These are phyloP conservation scores for Fraxinus americana DNA, from an alignment of 257 asterid genomes.

Conservation along the genomic window DNA sequence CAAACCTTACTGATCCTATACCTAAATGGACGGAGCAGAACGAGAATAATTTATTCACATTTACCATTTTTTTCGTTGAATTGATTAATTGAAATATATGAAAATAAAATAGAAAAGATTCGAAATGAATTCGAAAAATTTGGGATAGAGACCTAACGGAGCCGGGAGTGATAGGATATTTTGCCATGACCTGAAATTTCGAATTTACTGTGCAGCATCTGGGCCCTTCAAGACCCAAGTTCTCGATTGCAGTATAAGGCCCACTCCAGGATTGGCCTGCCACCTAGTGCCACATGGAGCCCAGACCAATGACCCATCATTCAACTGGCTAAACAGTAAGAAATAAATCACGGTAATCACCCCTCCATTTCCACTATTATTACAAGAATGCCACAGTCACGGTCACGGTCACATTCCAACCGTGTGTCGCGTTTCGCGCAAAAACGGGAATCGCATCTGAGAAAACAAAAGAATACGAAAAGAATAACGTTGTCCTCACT, in stretches of 20 bases:
- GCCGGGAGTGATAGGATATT: no score
- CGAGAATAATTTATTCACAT: no score
- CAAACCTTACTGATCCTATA: no score
- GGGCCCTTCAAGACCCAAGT: constrained; percentile 29
- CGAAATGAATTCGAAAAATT: no score
- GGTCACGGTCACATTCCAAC: constrained; percentile 38
- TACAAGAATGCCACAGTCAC: constrained; percentile 34
- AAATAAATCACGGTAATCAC: not conserved
- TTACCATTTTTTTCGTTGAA: no score
- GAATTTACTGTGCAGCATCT: not conserved
- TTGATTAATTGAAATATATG: no score
- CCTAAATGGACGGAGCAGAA: no score
- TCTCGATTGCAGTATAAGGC: constrained; percentile 22
- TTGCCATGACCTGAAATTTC: not conserved
- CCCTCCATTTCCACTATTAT: constrained; percentile 5
- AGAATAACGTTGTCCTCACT: constrained; percentile 37
- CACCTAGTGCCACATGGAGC: constrained; percentile 36
- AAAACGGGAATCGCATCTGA: constrained; percentile 52
- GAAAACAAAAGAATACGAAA: constrained; percentile 28
- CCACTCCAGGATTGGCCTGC: constrained; percentile 28
- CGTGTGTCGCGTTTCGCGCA: constrained; percentile 43
- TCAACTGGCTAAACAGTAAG: not conserved
- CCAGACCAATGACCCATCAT: constrained; percentile 24
- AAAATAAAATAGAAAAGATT: no score
- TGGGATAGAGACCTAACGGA: no score